Base-by-base conservation (phyloP, 2,329 filamentous ascomycete species). In the Canariomyces notabilis region DNA sequence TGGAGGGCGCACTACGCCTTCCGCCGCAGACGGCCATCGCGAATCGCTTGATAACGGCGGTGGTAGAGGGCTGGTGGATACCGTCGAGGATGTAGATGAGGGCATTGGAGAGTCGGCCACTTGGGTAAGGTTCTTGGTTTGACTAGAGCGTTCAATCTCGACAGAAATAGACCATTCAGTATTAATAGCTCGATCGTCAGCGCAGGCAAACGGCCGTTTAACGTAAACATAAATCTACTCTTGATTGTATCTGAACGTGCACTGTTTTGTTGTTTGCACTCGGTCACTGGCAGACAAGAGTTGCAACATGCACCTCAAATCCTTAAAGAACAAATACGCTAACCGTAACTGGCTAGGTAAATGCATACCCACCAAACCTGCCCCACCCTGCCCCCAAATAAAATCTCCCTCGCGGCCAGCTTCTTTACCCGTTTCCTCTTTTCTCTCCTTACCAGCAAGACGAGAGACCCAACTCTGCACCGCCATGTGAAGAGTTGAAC, bases 11-110 rank as follows among this genome's bases (percentile, higher is more conserved):
- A 3, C 65, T 98, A 69, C 79, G 88, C 46, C 66, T 98, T 61
- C 93, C 93, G 37, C 89, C 89, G 2, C 71, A 75, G 48, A 95
- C 89, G 29, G 91, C 93, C 1, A 97, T 98, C 75, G 93, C 93
- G 14, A 87, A 97, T 65, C 86, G 90, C 63, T 68, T 97, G 61
- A 82, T 98, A 57, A 76, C 73, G 42, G 88, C 89, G 1, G 89
- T 95, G 12, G 78, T 84, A 1, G 80, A 82, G 41, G 89, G 89
- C 0, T 93, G 87, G 63, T 69, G 87, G 49, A 74, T 73, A 9
- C 72, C 70, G 2, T 57, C 75, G 49, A 83, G 79, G 64, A 77
- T 77, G 8, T 78, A 42, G 26, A 35, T 42, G 26, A 11, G 14
- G 7, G 14, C 22, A 12, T n/a, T n/a, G n/a, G 4, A 29, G 26